Evolutionary conservation across 345 rosid genomes (phyloP).

Genomic region (Brassica incana): DNA sequence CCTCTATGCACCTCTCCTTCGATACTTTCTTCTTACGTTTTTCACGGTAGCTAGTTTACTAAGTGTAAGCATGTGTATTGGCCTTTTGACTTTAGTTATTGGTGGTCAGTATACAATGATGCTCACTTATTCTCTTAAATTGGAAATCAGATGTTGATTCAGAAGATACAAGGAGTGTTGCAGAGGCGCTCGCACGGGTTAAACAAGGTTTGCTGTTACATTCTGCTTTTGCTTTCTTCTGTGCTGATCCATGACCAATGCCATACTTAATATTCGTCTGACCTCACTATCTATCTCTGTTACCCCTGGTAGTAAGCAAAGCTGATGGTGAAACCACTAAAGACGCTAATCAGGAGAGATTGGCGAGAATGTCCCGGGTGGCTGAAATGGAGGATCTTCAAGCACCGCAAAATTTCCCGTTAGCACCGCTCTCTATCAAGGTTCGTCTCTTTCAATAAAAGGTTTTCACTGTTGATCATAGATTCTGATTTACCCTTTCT

Average conservation of each 20-base stretch:
- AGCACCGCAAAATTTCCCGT: neutral
- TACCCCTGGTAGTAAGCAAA: neutral
- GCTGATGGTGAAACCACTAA: neutral
- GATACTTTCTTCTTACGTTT: neutral
- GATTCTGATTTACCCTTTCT: neutral
- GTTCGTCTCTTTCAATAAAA: neutral
- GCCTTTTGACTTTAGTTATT: neutral
- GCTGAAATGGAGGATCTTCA: neutral
- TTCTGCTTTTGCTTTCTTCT: neutral
- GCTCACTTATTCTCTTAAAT: slow-evolving; percentile 25
- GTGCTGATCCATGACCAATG: neutral
- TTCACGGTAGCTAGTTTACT: neutral
- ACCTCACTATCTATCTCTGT: neutral
- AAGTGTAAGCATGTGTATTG: slow-evolving; percentile 3
- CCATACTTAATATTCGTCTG: slow-evolving; percentile 17
- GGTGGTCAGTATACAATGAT: slow-evolving; percentile 15
- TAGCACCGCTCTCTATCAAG: neutral
- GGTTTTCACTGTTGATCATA: neutral
- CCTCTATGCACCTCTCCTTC: neutral
- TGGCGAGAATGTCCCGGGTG: neutral
- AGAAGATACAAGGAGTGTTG: slow-evolving; percentile 75
- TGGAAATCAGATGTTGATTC: slow-evolving; percentile 60
- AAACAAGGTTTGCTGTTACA: slow-evolving; percentile 59
- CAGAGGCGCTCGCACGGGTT: slow-evolving; percentile 80
- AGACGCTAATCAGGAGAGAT: neutral